These are phyloP conservation scores for Colletotrichum somersetense DNA, from an alignment of 2,329 filamentous ascomycete species.

Conservation along the genomic window DNA sequence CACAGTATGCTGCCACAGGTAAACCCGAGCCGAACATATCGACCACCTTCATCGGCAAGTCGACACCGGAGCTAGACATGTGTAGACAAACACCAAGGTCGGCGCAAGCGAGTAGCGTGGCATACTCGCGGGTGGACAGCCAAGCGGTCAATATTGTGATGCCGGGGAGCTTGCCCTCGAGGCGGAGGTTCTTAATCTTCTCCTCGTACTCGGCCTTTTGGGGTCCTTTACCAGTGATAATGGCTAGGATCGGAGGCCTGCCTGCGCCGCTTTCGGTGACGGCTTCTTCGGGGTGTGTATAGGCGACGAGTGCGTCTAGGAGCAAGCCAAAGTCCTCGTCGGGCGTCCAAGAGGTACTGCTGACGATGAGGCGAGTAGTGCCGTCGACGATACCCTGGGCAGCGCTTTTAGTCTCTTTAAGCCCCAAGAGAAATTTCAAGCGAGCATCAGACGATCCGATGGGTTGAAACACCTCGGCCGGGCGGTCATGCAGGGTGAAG, in stretches of 20 bases:
- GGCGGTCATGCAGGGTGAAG: conserved; percentile 86
- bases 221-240: conserved; percentile 96
- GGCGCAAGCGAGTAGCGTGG: conserved; percentile 83
- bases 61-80: conserved; percentile 92
- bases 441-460: conserved; percentile 63
- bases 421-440: conserved; percentile 69
- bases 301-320: conserved; percentile 82
- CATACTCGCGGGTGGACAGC: conserved; percentile 87
- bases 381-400: conserved; percentile 70
- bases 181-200: conserved; percentile 72
- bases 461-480: conserved; percentile 84
- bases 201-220: conserved; percentile 81
- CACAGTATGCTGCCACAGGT: conserved; percentile 87
- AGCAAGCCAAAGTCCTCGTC: conserved; percentile 95
- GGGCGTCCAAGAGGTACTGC: conserved; percentile 96
- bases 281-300: conserved; percentile 68
- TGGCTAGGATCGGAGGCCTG: conserved; percentile 73
- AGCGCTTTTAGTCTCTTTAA: conserved; percentile 74
- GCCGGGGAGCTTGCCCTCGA: conserved; percentile 73
- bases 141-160: conserved; percentile 85
- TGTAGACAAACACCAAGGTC: conserved; percentile 93
- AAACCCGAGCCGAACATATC: conserved; percentile 98
- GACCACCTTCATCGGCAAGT: conserved; percentile 98
- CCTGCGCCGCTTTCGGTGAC: conserved; percentile 43
- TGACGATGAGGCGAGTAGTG: conserved; percentile 79